Conservation (phyloP, 441 rosid species). For the Syzygium malaccense region DNA sequence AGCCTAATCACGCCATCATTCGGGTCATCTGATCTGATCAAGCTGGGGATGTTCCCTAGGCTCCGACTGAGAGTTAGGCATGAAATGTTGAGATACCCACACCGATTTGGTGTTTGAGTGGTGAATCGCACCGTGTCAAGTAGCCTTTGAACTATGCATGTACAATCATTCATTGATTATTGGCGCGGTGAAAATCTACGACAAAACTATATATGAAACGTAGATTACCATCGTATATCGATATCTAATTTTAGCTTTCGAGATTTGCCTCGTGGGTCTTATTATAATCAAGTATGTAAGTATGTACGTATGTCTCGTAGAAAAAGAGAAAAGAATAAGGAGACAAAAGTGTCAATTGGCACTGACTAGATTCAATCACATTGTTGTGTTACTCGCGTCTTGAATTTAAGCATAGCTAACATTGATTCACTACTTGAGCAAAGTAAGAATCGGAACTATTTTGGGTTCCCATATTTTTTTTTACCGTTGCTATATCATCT, state of each 20-base stretch:
- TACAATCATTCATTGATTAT: background rate
- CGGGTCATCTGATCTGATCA: background rate
- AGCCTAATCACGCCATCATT: background rate
- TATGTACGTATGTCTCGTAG: too few relatives aligned
- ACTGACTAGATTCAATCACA: background rate
- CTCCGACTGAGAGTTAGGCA: background rate
- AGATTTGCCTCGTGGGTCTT: background rate
- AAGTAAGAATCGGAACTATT: background rate
- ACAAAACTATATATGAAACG: background rate
- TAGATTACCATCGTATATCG: background rate
- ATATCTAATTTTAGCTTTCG: background rate
- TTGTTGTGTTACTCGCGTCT: rapidly evolving
- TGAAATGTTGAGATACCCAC: background rate
- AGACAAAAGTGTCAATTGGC: background rate
- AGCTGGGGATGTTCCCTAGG: background rate
- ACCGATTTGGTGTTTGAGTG: background rate
- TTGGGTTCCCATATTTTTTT: too few relatives aligned
- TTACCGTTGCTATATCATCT: background rate
- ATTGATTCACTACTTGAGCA: background rate
- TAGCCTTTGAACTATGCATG: background rate
- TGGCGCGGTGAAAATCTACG: rapidly evolving
- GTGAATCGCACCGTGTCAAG: rapidly evolving
- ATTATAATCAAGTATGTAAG: too few relatives aligned
- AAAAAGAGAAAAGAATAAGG: background rate
- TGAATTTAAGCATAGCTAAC: background rate